These are phyloP conservation scores for Tetrapisispora pingtungensis DNA, from an alignment of 805 yeast genomes.

Conservation along the genomic window DNA sequence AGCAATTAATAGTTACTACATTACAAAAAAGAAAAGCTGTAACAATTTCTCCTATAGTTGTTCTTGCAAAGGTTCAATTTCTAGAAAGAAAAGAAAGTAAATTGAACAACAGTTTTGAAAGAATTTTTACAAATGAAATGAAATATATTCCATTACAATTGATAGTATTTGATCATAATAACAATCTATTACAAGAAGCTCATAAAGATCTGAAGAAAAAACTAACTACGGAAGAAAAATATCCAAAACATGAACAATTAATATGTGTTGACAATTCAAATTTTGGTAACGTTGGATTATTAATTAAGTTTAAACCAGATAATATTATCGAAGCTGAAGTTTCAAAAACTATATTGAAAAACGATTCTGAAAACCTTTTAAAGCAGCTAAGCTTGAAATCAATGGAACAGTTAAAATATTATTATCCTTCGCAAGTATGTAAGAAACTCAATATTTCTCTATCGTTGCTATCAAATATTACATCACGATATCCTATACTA, in stretches of 20 bases:
- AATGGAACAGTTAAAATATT: constrained; percentile 53
- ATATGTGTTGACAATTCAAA: constrained; percentile 77
- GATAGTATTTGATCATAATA: constrained; percentile 30
- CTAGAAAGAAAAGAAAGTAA: constrained; percentile 55
- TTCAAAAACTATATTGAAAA: too few species aligned
- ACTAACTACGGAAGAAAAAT: constrained; percentile 52
- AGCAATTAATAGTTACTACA: constrained; percentile 31
- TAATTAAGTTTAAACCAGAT: constrained; percentile 33
- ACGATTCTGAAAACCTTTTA: constrained; percentile 52
- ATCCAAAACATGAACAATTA: constrained; percentile 58
- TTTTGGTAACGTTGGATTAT: constrained; percentile 66
- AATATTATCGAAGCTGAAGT: constrained; percentile 34
- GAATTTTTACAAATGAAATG: neutral
- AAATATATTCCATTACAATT: neutral
- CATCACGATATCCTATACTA: constrained; percentile 58
- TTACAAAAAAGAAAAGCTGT: constrained; percentile 54
- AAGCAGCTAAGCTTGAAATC: constrained; percentile 43
- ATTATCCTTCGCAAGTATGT: constrained; percentile 55
- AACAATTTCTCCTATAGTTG: constrained; percentile 40
- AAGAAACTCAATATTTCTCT: constrained; percentile 47
- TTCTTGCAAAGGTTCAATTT: constrained; percentile 56
- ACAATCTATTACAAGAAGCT: constrained; percentile 33
- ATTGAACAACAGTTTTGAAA: neutral
- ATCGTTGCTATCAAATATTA: constrained; percentile 61
- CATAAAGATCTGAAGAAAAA: constrained; percentile 16